Evolutionary conservation across 306 rosid species (phyloP), one percentile per base, ranked within the genome.

Genomic region (Quillaja saponaria): DNA sequence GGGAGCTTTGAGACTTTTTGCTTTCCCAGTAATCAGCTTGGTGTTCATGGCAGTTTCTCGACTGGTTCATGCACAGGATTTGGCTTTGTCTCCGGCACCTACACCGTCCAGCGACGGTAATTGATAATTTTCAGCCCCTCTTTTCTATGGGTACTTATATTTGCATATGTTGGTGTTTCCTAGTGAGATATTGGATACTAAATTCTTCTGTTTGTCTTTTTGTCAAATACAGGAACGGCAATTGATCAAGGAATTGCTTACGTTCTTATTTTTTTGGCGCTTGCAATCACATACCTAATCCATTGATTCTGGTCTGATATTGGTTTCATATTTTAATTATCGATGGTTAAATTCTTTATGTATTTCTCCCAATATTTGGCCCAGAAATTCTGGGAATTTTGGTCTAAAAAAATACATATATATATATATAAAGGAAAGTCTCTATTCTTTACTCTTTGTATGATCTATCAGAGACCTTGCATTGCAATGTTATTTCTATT

Each of bases 211-310:
- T 15, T 16, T 16, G 0, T 46, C 0, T 19, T 18, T 3, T 68
- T 55, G 20, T 28, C 61, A 52, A 1, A 45, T 14, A 28, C 76
- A 86, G 89, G 90, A 18, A 34, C 80, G 5, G 79, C 87, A 10
- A 49, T 83, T 31, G 96, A 88, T 74, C 96, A 88, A 81, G 96
- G 90, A 58, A 48, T 85, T 58, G 91, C 85, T 58, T 88, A 82
- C 66, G 13, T 68, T 46, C 91, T 88, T 12, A 70, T 88, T 73
- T 0, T 82, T n/a, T 63, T 85, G 64, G 96, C 96, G 19, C 69
- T 88, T 10, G 91, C 77, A 15, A 49, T 88, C 21, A 82, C 96
- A 3, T 88, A 88, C 69, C 67, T 78, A 18, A 2, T 82, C 33
- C 96, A 88, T 49, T 88, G 39, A 87, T 69, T 60, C 33, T 33